Evolutionary conservation across 2,329 filamentous ascomycete genomes (phyloP).

Genomic region (Truncatella angustata): DNA sequence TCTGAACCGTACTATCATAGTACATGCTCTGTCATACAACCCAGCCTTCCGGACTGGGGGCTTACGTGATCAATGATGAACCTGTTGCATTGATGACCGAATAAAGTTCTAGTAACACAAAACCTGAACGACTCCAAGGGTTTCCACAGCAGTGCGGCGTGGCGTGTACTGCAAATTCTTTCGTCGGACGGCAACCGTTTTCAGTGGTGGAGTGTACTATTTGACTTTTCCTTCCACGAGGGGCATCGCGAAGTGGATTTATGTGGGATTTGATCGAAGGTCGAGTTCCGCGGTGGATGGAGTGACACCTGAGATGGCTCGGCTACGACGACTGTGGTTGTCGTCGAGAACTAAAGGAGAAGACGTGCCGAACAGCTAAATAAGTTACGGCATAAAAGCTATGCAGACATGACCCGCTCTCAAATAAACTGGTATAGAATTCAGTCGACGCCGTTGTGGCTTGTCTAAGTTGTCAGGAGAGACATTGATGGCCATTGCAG

Average conservation of each 20-base stretch:
- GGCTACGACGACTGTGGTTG: background rate
- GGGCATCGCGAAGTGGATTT: constrained; percentile 3
- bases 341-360: too few relatives aligned
- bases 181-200: constrained; percentile 3
- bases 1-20: background rate
- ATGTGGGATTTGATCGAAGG: background rate
- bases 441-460: background rate
- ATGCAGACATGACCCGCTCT: too few relatives aligned
- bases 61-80: constrained; percentile 1
- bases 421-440: background rate
- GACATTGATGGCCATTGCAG: background rate
- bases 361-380: background rate
- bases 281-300: constrained; percentile 3
- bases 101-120: background rate
- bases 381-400: too few relatives aligned
- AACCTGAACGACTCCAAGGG: too few relatives aligned
- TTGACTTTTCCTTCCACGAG: constrained; percentile 3
- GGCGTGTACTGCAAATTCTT: constrained; percentile 1
- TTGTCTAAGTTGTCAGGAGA: background rate
- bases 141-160: too few relatives aligned
- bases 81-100: background rate
- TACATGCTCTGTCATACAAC: background rate
- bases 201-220: background rate
- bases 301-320: background rate
- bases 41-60: background rate